Percentiles rank a stretch among this genome's conserved stretches.
These are phyloP conservation scores for Incumbomyces lentus DNA, from an alignment of 2,329 filamentous ascomycete species.

Conservation along the genomic window DNA sequence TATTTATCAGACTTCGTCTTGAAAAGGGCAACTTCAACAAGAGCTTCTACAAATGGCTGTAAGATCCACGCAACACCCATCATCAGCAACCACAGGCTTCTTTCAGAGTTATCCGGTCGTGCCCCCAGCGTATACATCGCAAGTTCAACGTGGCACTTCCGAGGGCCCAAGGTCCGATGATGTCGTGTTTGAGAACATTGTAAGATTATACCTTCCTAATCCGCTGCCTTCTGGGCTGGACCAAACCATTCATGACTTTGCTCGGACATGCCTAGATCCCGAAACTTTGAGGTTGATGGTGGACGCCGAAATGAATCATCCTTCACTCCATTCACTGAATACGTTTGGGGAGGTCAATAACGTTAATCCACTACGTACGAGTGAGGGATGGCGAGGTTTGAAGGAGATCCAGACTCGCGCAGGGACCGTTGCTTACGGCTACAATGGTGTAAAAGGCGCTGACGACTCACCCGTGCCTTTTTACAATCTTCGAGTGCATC, in stretches of 20 bases:
- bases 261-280: slow-evolving; percentile 2
- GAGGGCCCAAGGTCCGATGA: not conserved
- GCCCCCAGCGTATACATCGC: slow-evolving; percentile 3
- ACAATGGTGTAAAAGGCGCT: slow-evolving; percentile 22
- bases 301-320: slow-evolving; percentile 14
- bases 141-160: not conserved
- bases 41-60: not conserved
- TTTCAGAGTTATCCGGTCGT: slow-evolving; percentile 3
- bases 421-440: slow-evolving; percentile 51
- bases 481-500: slow-evolving; percentile 45
- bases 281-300: slow-evolving; percentile 14
- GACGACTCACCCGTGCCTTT: slow-evolving; percentile 20
- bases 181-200: slow-evolving; percentile 2
- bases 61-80: slow-evolving; percentile 2
- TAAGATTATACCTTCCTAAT: slow-evolving; percentile 1
- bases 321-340: slow-evolving; percentile 13
- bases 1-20: no score
- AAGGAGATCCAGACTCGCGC: slow-evolving; percentile 49
- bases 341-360: slow-evolving; percentile 20
- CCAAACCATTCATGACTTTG: slow-evolving; percentile 1
- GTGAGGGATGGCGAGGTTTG: slow-evolving; percentile 49
- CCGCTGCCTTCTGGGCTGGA: not conserved
- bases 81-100: slow-evolving; percentile 6
- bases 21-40: no score
- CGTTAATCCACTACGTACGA: slow-evolving; percentile 30